These are phyloP conservation scores for Ophiostoma triangulosporum DNA, from an alignment of 2,329 filamentous ascomycete genomes.

Conservation along the genomic window DNA sequence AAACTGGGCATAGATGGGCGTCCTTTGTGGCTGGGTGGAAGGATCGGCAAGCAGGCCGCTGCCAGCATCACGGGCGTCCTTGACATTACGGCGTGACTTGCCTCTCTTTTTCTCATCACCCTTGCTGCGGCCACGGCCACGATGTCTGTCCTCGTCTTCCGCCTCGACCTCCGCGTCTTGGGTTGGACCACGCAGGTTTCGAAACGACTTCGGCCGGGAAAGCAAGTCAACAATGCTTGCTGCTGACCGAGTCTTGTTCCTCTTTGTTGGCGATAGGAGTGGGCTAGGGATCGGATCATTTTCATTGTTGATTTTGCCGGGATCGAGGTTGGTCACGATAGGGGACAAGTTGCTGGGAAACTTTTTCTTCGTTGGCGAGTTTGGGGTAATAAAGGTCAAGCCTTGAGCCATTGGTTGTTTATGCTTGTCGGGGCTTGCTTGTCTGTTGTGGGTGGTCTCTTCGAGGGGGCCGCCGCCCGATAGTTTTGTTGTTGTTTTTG, in stretches of 20 bases:
- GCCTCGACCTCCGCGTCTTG: conserved; percentile 12
- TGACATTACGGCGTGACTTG: conserved; percentile 35
- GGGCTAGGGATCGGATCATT: not conserved
- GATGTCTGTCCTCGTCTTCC: conserved; percentile 16
- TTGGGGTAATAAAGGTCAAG: not conserved
- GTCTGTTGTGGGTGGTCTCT: conserved; percentile 43
- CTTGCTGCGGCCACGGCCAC: conserved; percentile 13
- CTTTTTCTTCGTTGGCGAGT: conserved; percentile 8
- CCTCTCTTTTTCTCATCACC: conserved; percentile 75
- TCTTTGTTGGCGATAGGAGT: conserved; percentile 39
- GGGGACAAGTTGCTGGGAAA: not conserved
- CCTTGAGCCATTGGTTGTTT: not conserved
- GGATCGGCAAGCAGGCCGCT: not conserved
- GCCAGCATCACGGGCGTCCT: conserved; percentile 22
- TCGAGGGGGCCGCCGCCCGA: conserved; percentile 23
- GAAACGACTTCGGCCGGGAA: conserved; percentile 59
- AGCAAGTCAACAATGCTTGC: conserved; percentile 70
- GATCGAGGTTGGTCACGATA: not conserved
- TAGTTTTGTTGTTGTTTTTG: not conserved
- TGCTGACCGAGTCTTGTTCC: conserved; percentile 69
- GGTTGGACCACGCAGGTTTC: conserved; percentile 42
- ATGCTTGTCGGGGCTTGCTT: conserved; percentile 17
- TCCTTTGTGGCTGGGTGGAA: conserved; percentile 24
- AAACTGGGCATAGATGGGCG: conserved; percentile 77
- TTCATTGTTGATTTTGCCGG: not conserved